Evolutionary conservation across 2,329 filamentous ascomycete species (phyloP).

Genomic region (Fusarium annulatum): DNA sequence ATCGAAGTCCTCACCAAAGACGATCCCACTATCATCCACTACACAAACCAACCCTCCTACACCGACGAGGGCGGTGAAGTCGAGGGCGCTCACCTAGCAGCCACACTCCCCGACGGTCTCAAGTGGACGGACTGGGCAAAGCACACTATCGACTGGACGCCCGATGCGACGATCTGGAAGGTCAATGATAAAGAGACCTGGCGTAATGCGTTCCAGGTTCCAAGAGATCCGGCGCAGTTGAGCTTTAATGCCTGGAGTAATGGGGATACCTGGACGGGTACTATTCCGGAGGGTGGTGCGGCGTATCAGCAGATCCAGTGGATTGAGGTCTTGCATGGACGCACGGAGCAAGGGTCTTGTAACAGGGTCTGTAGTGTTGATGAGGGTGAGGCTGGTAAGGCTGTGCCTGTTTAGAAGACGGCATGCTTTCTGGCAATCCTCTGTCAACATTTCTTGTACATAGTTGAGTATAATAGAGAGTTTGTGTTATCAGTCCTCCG

Average conservation of each 20-base stretch:
- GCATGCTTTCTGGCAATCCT: neutral
- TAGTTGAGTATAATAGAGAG: neutral
- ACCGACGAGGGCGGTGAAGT: constrained; percentile 57
- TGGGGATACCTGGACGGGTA: constrained; percentile 66
- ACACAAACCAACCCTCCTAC: constrained; percentile 69
- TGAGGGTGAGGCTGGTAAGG: constrained; percentile 51
- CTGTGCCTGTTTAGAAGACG: constrained; percentile 45
- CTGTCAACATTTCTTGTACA: neutral
- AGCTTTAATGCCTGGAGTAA: constrained; percentile 70
- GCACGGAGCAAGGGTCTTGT: constrained; percentile 41
- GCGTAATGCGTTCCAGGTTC: constrained; percentile 64
- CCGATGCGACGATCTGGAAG: constrained; percentile 64
- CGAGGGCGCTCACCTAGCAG: constrained; percentile 56
- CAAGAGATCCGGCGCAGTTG: constrained; percentile 60
- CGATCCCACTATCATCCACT: constrained; percentile 56
- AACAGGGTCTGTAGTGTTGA: constrained; percentile 41
- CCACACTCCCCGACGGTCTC: constrained; percentile 54
- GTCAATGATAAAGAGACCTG: constrained; percentile 61
- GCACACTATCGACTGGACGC: constrained; percentile 69
- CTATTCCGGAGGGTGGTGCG: constrained; percentile 60
- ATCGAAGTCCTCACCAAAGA: constrained; percentile 62
- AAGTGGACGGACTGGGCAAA: constrained; percentile 65
- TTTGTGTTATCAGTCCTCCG: neutral
- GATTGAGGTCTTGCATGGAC: constrained; percentile 67
- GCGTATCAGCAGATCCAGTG: constrained; percentile 69